phyloP scores from a whole-genome alignment of 306 rosid genomes.

The Arachis stenosperma region DNA sequence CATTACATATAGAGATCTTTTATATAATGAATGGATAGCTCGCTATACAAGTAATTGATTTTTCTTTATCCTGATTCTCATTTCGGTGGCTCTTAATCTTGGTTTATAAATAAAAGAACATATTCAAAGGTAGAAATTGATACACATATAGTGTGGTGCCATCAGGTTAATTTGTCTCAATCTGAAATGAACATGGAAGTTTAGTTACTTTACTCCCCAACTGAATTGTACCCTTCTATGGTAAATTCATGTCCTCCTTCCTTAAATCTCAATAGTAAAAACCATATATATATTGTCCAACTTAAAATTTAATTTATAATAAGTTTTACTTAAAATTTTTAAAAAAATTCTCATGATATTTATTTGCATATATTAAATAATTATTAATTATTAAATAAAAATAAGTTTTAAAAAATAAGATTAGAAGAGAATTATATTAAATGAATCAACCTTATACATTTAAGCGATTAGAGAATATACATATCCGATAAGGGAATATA shows the following conservation, averaged over 20 bases:
- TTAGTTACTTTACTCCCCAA: not conserved
- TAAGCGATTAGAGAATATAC: too few species aligned
- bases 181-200: too few species aligned
- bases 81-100: not conserved
- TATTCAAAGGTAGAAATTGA: not conserved
- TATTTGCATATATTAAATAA: too few species aligned
- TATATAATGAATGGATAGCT: not conserved
- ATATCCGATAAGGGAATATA: too few species aligned
- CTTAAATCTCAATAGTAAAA: not conserved
- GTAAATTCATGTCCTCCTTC: not conserved
- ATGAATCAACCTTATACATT: too few species aligned
- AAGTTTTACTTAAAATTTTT: too few species aligned
- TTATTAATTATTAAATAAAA: too few species aligned
- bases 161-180: not conserved
- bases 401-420: too few species aligned
- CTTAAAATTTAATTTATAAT: too few species aligned
- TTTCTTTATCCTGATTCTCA: constrained; percentile 1
- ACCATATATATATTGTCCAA: not conserved
- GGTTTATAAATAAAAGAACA: not conserved
- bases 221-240: not conserved
- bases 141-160: too few species aligned
- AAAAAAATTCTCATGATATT: too few species aligned
- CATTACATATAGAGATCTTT: not conserved
- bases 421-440: too few species aligned
- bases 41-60: not conserved